Conservation (phyloP, 2,329 filamentous ascomycete species). For the Pseudogymnoascus sp. region DNA sequence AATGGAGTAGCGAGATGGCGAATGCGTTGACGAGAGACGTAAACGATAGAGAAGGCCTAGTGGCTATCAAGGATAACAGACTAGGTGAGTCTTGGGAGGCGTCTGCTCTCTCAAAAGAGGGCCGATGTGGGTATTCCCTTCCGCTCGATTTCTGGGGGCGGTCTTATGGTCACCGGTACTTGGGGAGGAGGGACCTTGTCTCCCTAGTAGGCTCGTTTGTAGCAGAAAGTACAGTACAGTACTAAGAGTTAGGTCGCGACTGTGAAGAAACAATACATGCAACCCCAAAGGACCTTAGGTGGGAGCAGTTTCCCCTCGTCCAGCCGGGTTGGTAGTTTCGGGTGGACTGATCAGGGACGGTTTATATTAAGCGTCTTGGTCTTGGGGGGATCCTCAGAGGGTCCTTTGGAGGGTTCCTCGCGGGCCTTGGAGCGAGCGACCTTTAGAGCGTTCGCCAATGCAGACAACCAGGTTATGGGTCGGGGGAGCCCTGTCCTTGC, state of each 20-base stretch:
- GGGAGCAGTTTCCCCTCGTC: neutral
- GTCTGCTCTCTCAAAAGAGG: neutral
- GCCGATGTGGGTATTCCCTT: constrained; percentile 3
- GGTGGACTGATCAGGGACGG: neutral
- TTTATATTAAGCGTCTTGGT: constrained; percentile 1
- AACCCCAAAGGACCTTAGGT: neutral
- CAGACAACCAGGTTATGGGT: neutral
- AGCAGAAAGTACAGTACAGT: constrained; percentile 3
- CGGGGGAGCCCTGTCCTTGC: neutral
- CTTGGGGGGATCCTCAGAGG: neutral
- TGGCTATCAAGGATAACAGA: constrained; percentile 7
- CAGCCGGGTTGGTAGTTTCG: neutral
- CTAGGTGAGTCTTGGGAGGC: neutral
- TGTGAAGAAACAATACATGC: constrained; percentile 7
- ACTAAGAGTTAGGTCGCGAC: neutral
- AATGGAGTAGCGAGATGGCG: constrained; percentile 1
- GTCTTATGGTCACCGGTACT: constrained; percentile 7
- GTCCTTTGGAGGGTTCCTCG: neutral
- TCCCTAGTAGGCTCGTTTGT: neutral
- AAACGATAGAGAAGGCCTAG: constrained; percentile 3
- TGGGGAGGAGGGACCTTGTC: constrained; percentile 3
- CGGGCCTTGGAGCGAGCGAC: neutral
- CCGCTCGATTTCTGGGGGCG: neutral
- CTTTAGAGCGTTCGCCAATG: neutral
- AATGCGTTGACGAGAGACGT: neutral